Evolutionary conservation across 257 asterid species (phyloP), one percentile per base, ranked within the genome.

Genomic region (Cynanchum wilfordii): DNA sequence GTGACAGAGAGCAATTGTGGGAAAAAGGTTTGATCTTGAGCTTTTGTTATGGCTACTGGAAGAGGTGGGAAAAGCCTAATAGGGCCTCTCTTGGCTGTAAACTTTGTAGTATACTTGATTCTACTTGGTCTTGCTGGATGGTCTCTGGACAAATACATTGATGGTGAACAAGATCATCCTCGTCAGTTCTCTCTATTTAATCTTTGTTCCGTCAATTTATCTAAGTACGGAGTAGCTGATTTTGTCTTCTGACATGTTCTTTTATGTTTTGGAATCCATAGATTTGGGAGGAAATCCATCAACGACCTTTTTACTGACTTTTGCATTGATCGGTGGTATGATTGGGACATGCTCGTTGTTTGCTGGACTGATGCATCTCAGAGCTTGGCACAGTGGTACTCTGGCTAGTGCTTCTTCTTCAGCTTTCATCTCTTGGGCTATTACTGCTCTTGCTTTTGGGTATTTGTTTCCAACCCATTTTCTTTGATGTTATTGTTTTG

Each of bases 251-350:
- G n/a, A 50, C 56, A 13, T 5, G 4, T 20, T 13, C 5, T 17
- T 13, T 19, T 50, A 15, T 2, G 56, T 50, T 50, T 19, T 51
- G 16, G 10, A 58, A 33, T 40, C 67, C 2, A 2, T 83, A 90
- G 96, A 91, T 84, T 73, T 92, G 80, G 97, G 96, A 8, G 92
- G 97, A 69, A 92, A 89, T 63, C 79, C 89, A 22, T 88, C 93
- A 0, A 88, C 96, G 2, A 79, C 79, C 27, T 91, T 89, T 84
- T 85, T 89, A 16, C 71, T 87, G 15, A 70, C 84, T 57, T 89
- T 87, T 73, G 89, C 91, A 42, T 56, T 91, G 72, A 79, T 82
- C 22, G 95, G 83, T 19, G 89, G 95, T 57, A 88, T 72, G 7
- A 79, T 87, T 42, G 96, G 95, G 15, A 84, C 77, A 2, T 87